Base-by-base conservation (phyloP, 225 moss, liverwort and hornwort species). In the Antitrichia curtipendula region DNA sequence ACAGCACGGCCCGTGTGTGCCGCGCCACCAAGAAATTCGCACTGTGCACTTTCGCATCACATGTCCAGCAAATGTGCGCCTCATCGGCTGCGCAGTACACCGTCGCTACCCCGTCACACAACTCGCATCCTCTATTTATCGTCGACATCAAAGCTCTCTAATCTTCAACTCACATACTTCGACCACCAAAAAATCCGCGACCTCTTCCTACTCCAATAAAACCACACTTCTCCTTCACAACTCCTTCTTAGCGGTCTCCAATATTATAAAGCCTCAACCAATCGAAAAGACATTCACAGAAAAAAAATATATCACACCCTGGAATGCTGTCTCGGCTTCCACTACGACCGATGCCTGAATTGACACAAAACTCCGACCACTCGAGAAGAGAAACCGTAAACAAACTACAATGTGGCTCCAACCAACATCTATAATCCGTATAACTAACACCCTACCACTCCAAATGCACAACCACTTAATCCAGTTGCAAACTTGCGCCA, bases 21-120 rank as follows among this genome's bases (percentile, higher is more conserved):
- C 98, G 93, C 34, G 96, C 96, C 72, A 98, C 95, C 45, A 98
- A 91, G 80, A 96, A 95, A 86, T 98, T 98, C 49, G 96, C 98
- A 53, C 96, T 84, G 81, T 98, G 98, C 34, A 98, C 96, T 74
- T 92, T 89, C 16, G 94, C 93, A 85, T 98, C 98, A 82, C 98
- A 98, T 16, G 81, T 94, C 98, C 98, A 98, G 75, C 98, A 98
- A 54, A 98, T 89, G 83, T 96, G 92, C 22, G 98, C 98, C 45
- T 96, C 92, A 72, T 98, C 98, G 32, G 96, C 96, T 15, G 85
- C 73, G 77, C 98, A 98, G 32, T 91, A 92, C 21, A 98, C 32
- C 50, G 93, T 89, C 29, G 96, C 96, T 24, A 68, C 84, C 29
- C 84, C 91, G 25, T 91, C 93, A 77, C 98, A 98, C 36, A 98